phyloP scores from a whole-genome alignment of 2,329 filamentous ascomycete genomes.

The Rugonectria rugulosa region DNA sequence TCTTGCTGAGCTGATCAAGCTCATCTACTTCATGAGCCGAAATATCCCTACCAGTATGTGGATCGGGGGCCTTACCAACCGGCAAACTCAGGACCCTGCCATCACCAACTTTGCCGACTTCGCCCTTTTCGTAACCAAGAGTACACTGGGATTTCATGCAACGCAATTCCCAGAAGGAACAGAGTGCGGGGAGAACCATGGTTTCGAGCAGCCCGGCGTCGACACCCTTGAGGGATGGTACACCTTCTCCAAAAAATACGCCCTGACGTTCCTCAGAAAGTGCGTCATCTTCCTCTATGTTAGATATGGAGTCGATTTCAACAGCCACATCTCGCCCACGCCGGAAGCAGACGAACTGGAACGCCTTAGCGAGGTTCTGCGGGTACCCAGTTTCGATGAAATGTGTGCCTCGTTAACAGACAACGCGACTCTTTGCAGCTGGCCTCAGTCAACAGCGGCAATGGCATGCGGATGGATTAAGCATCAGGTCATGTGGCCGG shows the following conservation, averaged over 20 bases:
- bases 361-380: constrained; percentile 78
- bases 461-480: constrained; percentile 76
- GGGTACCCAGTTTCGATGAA: constrained; percentile 79
- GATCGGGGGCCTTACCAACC: constrained; percentile 54
- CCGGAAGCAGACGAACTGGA: constrained; percentile 79
- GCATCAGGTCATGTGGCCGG: constrained; percentile 60
- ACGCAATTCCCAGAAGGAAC: constrained; percentile 37
- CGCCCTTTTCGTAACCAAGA: constrained; percentile 56
- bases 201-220: constrained; percentile 63
- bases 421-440: constrained; percentile 53
- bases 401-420: constrained; percentile 71
- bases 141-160: constrained; percentile 51
- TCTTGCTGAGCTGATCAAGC: constrained; percentile 88
- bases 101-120: constrained; percentile 65
- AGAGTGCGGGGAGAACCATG: constrained; percentile 49
- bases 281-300: constrained; percentile 83
- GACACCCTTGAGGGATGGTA: constrained; percentile 63
- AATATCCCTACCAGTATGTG: constrained; percentile 61
- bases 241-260: constrained; percentile 78
- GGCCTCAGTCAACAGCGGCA: constrained; percentile 54
- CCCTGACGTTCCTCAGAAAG: constrained; percentile 90
- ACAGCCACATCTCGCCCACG: constrained; percentile 68
- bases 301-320: constrained; percentile 88
- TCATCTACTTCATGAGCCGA: constrained; percentile 67
- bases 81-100: constrained; percentile 53